A percentile compares a stretch with the other conserved stretches of the same genome.
Evolutionary conservation across 2,329 filamentous ascomycete species (phyloP).

Genomic region (Diplodia intermedia): DNA sequence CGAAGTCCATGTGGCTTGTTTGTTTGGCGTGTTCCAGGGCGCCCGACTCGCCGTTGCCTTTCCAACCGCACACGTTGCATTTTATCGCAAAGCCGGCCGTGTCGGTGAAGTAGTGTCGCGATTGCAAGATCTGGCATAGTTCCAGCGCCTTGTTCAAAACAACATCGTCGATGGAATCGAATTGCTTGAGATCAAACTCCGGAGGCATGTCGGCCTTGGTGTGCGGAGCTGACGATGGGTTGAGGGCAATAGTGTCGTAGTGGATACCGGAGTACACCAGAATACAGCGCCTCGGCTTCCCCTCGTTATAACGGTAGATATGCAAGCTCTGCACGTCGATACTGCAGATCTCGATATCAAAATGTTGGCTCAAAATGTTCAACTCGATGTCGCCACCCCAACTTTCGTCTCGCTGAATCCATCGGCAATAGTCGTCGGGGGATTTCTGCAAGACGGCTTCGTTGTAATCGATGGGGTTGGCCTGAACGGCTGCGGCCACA

Average conservation of each 20-base stretch:
- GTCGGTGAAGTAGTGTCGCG: slow-evolving; percentile 86
- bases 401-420: slow-evolving; percentile 78
- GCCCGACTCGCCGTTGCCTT: slow-evolving; percentile 70
- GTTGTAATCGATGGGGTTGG: slow-evolving; percentile 74
- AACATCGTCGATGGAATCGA: slow-evolving; percentile 64
- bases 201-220: slow-evolving; percentile 66
- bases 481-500: slow-evolving; percentile 79
- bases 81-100: slow-evolving; percentile 78
- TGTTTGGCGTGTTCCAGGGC: slow-evolving; percentile 67
- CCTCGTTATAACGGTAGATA: slow-evolving; percentile 80
- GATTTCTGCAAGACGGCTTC: slow-evolving; percentile 75
- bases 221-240: slow-evolving; percentile 62
- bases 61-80: slow-evolving; percentile 76
- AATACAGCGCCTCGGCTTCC: slow-evolving; percentile 71
- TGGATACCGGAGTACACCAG: slow-evolving; percentile 92
- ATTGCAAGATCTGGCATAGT: slow-evolving; percentile 65
- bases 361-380: slow-evolving; percentile 81
- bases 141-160: slow-evolving; percentile 65
- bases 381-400: slow-evolving; percentile 96
- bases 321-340: slow-evolving; percentile 76
- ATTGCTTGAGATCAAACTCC: slow-evolving; percentile 80
- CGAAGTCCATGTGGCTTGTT: slow-evolving; percentile 66
- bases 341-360: slow-evolving; percentile 83
- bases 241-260: slow-evolving; percentile 87
- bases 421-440: slow-evolving; percentile 77